Conservation (phyloP, 176 grass and related monocot genomes). For the Musa acuminata region DNA sequence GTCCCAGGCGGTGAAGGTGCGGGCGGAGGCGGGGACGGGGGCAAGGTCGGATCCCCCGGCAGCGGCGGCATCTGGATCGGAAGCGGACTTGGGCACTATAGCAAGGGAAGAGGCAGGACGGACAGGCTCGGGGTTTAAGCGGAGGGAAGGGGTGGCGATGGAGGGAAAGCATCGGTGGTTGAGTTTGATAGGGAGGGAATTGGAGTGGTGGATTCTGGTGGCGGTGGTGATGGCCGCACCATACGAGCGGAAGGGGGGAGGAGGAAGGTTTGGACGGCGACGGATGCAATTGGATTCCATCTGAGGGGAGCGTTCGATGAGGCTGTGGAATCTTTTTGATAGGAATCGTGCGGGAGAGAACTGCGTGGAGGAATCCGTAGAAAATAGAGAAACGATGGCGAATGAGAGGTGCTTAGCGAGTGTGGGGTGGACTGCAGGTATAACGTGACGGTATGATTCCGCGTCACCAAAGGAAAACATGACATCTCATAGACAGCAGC, state of each 20-base stretch:
- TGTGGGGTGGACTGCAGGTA: too few relatives aligned
- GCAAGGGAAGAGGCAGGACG: background rate
- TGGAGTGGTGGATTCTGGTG: background rate
- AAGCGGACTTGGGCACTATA: background rate
- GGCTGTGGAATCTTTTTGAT: background rate
- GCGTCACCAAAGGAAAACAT: background rate
- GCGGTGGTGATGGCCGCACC: background rate
- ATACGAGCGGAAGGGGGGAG: background rate
- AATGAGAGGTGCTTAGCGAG: background rate
- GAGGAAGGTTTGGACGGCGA: background rate
- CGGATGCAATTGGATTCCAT: slow-evolving; percentile 4
- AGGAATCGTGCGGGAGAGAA: background rate
- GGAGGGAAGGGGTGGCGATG: background rate
- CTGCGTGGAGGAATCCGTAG: slow-evolving; percentile 5
- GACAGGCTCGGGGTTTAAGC: background rate
- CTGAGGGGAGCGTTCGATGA: background rate
- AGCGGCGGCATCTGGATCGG: slow-evolving; percentile 16
- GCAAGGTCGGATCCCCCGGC: slow-evolving; percentile 35
- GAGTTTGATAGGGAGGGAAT: background rate
- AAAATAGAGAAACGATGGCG: background rate
- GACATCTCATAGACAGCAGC: background rate
- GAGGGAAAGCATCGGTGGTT: background rate
- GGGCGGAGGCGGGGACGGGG: slow-evolving; percentile 41
- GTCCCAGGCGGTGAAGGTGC: slow-evolving; percentile 74
- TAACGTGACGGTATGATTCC: background rate